Evolutionary conservation across 176 grass and related monocot species (phyloP).

Genomic region (Carex scoparia): DNA sequence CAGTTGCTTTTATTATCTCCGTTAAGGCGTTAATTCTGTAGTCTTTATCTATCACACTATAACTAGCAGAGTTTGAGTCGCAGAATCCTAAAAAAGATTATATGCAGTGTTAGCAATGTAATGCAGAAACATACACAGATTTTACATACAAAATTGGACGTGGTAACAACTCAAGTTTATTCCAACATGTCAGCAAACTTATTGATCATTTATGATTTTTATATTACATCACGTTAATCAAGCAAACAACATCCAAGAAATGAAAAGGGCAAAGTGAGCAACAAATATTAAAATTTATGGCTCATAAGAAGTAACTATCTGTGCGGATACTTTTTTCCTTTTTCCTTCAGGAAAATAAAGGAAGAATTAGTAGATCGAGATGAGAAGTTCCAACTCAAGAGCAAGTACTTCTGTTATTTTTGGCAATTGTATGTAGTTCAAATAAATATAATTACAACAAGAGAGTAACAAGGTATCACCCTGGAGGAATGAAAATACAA

Average conservation of each 20-base stretch:
- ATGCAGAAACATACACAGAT: not conserved
- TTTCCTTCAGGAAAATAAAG: not conserved
- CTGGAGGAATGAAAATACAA: not conserved
- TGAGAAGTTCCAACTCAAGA: not conserved
- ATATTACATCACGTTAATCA: not conserved
- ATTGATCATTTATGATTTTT: not conserved
- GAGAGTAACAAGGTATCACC: not conserved
- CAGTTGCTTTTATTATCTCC: too few species aligned
- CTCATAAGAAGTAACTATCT: not conserved
- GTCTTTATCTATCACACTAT: too few species aligned
- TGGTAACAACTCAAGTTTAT: not conserved
- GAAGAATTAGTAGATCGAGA: not conserved
- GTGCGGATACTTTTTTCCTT: not conserved
- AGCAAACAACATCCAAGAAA: not conserved
- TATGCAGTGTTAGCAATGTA: not conserved
- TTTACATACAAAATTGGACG: not conserved
- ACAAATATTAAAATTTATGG: not conserved
- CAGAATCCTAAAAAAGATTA: too few species aligned
- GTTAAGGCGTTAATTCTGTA: too few species aligned
- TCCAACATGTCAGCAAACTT: not conserved
- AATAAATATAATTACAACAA: slow-evolving; percentile 12
- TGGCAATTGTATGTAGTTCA: not conserved
- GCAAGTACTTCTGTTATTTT: not conserved
- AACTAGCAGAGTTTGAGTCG: too few species aligned
- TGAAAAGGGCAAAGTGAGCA: not conserved